phyloP scores from a whole-genome alignment of 768 basidiomycete genomes.

The Pisolithus sp. region DNA sequence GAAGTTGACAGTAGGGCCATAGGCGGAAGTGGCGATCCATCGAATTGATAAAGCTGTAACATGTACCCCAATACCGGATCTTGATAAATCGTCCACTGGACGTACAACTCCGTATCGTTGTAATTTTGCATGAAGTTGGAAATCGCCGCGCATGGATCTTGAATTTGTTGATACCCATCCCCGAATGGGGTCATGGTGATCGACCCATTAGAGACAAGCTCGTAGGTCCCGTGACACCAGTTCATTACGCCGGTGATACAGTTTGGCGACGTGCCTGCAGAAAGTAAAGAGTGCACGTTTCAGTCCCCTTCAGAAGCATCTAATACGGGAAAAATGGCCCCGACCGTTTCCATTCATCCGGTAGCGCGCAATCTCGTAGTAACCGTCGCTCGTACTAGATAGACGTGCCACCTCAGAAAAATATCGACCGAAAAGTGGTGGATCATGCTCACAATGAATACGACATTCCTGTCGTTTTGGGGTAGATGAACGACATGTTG shows the following conservation, averaged over 20 bases:
- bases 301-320: neutral
- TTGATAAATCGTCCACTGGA: slow-evolving; percentile 63
- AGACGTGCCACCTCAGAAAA: neutral
- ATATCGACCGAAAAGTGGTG: neutral
- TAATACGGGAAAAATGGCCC: slow-evolving; percentile 8
- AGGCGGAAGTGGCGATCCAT: slow-evolving; percentile 72
- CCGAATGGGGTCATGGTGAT: slow-evolving; percentile 65
- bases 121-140: slow-evolving; percentile 86
- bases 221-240: slow-evolving; percentile 85
- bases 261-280: slow-evolving; percentile 66
- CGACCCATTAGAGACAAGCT: slow-evolving; percentile 68
- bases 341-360: slow-evolving; percentile 83
- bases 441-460: slow-evolving; percentile 70
- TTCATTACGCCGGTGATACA: slow-evolving; percentile 87
- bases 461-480: slow-evolving; percentile 77
- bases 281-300: neutral
- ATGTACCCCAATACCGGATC: slow-evolving; percentile 59
- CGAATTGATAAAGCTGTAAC: slow-evolving; percentile 72
- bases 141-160: slow-evolving; percentile 84
- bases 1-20: slow-evolving; percentile 57
- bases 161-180: slow-evolving; percentile 92
- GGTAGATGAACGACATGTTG: slow-evolving; percentile 79
- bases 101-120: slow-evolving; percentile 65
- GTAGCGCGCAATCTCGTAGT: slow-evolving; percentile 88
- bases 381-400: slow-evolving; percentile 60